Percentiles rank a stretch among this genome's conserved stretches.
These are phyloP conservation scores for Aspergillaceae sp. DNA, from an alignment of 2,329 filamentous ascomycete species.

Conservation along the genomic window DNA sequence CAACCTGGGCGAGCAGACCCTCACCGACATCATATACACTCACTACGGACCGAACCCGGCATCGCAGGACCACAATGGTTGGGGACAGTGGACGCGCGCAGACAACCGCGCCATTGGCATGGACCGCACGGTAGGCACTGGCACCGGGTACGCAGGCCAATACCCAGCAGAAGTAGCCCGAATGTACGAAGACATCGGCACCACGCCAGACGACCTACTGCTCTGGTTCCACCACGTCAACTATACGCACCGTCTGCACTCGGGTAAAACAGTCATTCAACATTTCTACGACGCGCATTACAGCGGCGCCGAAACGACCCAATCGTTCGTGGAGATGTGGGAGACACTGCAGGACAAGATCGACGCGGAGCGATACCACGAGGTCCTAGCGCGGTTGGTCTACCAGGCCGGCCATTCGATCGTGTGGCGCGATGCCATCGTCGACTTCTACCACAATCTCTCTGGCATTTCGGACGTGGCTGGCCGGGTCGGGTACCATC, in stretches of 20 bases:
- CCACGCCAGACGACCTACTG: conserved; percentile 58
- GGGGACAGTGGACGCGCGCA: conserved; percentile 65
- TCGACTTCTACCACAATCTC: conserved; percentile 54
- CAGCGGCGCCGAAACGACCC: conserved; percentile 50
- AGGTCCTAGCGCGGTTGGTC: conserved; percentile 50
- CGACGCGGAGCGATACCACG: conserved; percentile 52
- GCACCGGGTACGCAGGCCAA: conserved; percentile 57
- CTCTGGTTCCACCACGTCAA: conserved; percentile 69
- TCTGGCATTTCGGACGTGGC: conserved; percentile 52
- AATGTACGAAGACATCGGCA: conserved; percentile 52
- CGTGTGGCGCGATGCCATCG: conserved; percentile 62
- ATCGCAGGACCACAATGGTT: conserved; percentile 58
- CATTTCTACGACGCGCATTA: conserved; percentile 60
- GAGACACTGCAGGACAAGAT: conserved; percentile 47
- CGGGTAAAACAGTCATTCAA: conserved; percentile 59
- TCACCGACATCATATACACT: conserved; percentile 58
- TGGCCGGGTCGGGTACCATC: conserved; percentile 52
- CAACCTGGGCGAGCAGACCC: conserved; percentile 60
- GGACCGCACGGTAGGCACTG: conserved; percentile 61
- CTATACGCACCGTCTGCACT: conserved; percentile 55
- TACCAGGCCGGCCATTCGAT: conserved; percentile 63
- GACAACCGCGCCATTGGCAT: conserved; percentile 55
- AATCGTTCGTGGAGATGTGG: conserved; percentile 50
- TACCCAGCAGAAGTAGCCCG: conserved; percentile 54
- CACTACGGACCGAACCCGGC: conserved; percentile 62